These are phyloP conservation scores for Corynascus novoguineensis DNA, from an alignment of 495 filamentous ascomycete genomes.

Conservation along the genomic window DNA sequence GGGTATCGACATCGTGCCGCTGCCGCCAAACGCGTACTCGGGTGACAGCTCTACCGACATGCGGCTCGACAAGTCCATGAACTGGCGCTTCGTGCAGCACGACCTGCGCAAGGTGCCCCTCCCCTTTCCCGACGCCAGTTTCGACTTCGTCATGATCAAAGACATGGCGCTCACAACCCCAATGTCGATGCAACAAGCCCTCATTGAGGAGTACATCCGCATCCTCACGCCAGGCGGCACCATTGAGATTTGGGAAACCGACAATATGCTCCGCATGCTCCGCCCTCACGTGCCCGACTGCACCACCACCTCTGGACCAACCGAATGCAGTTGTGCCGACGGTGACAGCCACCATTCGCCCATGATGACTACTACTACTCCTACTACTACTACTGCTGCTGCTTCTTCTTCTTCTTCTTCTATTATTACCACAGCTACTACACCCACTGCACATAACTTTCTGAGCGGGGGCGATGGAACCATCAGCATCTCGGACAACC, in stretches of 20 bases:
- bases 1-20: slow-evolving; percentile 74
- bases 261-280: slow-evolving; percentile 70
- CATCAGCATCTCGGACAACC: not conserved
- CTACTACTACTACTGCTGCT: slow-evolving; percentile 28
- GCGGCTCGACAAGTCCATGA: slow-evolving; percentile 59
- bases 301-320: slow-evolving; percentile 1
- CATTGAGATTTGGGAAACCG: slow-evolving; percentile 82
- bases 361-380: slow-evolving; percentile 41
- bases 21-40: slow-evolving; percentile 52
- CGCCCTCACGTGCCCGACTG: slow-evolving; percentile 63
- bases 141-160: slow-evolving; percentile 87
- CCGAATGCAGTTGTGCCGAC: slow-evolving; percentile 31
- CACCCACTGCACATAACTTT: not conserved
- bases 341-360: slow-evolving; percentile 34
- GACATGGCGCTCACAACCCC: slow-evolving; percentile 69
- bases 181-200: slow-evolving; percentile 53
- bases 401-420: too few relatives aligned
- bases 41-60: slow-evolving; percentile 4
- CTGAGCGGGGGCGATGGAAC: too few relatives aligned
- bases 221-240: slow-evolving; percentile 73
- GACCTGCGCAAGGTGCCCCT: slow-evolving; percentile 69
- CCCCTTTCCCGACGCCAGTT: slow-evolving; percentile 77
- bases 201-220: slow-evolving; percentile 72
- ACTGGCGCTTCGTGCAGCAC: slow-evolving; percentile 85
- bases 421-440: not conserved